phyloP scores from a whole-genome alignment of 768 basidiomycete genomes.

The Strobilomyces confusus region DNA sequence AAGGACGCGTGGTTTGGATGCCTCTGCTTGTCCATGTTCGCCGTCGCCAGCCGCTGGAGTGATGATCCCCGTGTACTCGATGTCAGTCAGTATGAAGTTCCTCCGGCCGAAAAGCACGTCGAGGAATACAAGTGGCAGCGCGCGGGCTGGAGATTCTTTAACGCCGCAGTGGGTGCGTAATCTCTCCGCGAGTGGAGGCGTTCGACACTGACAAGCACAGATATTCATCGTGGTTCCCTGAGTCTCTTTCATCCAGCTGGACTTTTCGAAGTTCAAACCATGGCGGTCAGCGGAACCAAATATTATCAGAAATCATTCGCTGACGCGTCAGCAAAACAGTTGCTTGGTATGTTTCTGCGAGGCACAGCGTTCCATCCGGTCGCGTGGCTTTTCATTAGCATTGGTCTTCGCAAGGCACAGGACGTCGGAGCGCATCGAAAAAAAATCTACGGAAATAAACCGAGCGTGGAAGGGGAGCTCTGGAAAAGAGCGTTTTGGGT shows the following conservation, averaged over 20 bases:
- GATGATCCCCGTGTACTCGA: conserved; percentile 56
- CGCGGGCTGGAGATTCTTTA: conserved; percentile 61
- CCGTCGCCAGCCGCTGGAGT: conserved; percentile 64
- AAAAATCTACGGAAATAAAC: conserved; percentile 46
- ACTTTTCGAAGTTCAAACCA: conserved; percentile 60
- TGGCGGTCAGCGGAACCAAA: conserved; percentile 38
- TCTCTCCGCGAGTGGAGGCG: background rate
- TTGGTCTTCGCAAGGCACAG: conserved; percentile 59
- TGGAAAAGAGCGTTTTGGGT: conserved; percentile 82
- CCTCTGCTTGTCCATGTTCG: conserved; percentile 62
- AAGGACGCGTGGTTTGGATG: conserved; percentile 56
- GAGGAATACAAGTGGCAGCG: conserved; percentile 44
- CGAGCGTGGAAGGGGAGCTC: conserved; percentile 58
- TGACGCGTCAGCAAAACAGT: conserved; percentile 30
- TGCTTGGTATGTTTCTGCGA: conserved; percentile 52
- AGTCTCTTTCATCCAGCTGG: conserved; percentile 53
- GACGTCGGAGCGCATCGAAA: conserved; percentile 76
- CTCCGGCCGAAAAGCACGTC: conserved; percentile 18
- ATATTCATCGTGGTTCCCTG: conserved; percentile 45
- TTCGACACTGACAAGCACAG: conserved; percentile 31
- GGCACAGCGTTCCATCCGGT: conserved; percentile 46
- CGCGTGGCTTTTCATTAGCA: conserved; percentile 52
- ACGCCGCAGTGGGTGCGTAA: conserved; percentile 46
- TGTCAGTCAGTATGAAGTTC: conserved; percentile 24
- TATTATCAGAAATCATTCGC: background rate